phyloP scores from a whole-genome alignment of 1,284 basidiomycete genomes.

The Trametes versicolor region DNA sequence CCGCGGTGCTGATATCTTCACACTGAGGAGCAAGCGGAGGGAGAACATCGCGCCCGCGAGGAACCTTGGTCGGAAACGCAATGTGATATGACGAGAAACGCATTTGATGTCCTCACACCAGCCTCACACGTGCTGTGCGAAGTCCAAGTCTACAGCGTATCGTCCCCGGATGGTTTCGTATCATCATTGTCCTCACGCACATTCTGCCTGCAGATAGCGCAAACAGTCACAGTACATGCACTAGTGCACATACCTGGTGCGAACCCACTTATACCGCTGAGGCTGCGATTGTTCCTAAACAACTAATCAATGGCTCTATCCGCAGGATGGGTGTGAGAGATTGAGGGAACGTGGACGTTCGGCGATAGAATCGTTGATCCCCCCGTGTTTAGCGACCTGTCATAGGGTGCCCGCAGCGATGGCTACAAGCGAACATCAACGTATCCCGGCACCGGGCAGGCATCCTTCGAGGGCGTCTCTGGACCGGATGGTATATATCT shows the following conservation, averaged over 20 bases:
- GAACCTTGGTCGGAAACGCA: neutral
- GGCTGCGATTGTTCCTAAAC: neutral
- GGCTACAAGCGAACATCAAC: neutral
- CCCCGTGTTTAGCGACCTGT: neutral
- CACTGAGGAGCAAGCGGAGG: no score
- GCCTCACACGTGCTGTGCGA: neutral
- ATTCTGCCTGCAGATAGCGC: no score
- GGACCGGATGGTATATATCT: neutral
- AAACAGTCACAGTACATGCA: no score
- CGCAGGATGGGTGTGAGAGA: conserved; percentile 1
- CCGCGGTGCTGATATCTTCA: neutral
- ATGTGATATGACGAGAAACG: neutral
- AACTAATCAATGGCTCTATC: neutral
- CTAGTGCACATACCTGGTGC: no score
- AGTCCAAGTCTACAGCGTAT: neutral
- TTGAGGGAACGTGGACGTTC: neutral
- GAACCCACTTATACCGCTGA: no score
- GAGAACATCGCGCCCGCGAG: neutral
- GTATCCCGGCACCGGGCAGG: neutral
- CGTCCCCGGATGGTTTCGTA: neutral
- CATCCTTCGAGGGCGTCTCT: neutral
- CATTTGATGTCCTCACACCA: conserved; percentile 2
- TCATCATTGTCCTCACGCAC: no score
- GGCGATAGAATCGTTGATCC: neutral
- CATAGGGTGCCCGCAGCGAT: neutral